These are phyloP conservation scores for Suillus spraguei DNA, from an alignment of 768 basidiomycete genomes.

Conservation along the genomic window DNA sequence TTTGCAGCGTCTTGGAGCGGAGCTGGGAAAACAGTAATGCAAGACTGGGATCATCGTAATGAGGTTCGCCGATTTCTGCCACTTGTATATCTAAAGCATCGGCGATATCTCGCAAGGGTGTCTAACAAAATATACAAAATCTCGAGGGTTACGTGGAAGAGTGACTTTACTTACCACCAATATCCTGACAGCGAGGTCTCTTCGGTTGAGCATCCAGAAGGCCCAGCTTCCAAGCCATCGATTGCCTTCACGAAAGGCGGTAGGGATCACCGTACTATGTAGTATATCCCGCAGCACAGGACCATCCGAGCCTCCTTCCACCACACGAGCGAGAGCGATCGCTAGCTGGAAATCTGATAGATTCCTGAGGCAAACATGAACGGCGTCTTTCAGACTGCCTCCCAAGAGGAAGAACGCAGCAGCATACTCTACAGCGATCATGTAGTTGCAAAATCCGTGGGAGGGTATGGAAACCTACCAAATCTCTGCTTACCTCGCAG, in stretches of 20 bases:
- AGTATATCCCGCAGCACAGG: slow-evolving; percentile 74
- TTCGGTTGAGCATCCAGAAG: slow-evolving; percentile 88
- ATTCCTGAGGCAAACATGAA: slow-evolving; percentile 87
- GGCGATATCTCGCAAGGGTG: slow-evolving; percentile 76
- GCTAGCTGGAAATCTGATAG: slow-evolving; percentile 91
- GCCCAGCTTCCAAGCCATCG: slow-evolving; percentile 96
- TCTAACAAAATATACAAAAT: slow-evolving; percentile 41
- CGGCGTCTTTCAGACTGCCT: slow-evolving; percentile 85
- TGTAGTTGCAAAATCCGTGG: slow-evolving; percentile 11
- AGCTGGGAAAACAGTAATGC: slow-evolving; percentile 89
- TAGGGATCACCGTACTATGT: slow-evolving; percentile 74
- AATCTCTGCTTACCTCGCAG: slow-evolving; percentile 89
- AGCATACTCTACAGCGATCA: slow-evolving; percentile 69
- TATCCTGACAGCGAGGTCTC: slow-evolving; percentile 89
- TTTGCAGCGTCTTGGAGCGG: slow-evolving; percentile 88
- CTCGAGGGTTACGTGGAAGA: background rate
- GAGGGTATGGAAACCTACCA: slow-evolving; percentile 53
- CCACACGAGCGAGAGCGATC: slow-evolving; percentile 79
- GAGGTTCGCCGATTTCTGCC: slow-evolving; percentile 75
- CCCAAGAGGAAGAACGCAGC: slow-evolving; percentile 97
- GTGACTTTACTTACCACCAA: slow-evolving; percentile 63
- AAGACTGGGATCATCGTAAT: slow-evolving; percentile 93
- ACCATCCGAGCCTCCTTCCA: slow-evolving; percentile 83
- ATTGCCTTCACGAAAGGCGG: slow-evolving; percentile 85
- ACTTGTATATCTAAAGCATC: slow-evolving; percentile 54